Evolutionary conservation across 164 flowering plant genomes (phyloP), one percentile per base, ranked within the genome.

Genomic region (Kingdonia uniflora): DNA sequence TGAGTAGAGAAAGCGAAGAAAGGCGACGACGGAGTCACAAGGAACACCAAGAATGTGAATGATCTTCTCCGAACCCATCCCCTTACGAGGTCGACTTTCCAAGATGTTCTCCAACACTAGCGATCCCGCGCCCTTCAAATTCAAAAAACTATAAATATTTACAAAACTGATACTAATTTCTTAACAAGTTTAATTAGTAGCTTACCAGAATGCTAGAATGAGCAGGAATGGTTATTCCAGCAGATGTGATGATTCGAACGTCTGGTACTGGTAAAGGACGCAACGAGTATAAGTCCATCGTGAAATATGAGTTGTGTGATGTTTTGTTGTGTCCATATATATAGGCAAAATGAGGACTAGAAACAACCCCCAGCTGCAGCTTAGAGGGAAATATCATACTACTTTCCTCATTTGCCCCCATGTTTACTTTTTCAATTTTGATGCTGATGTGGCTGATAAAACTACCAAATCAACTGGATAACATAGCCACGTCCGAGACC

Each of bases 11-110:
- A 70, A 90, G n/a, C 75, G 75, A 14, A 89, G 59, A 51, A 90
- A 90, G 17, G 74, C 74, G 13, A 63, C 19, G 14, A 82, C 89
- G 15, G 97, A 85, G 25, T 80, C 82, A 67, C 69, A 60, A 0
- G 95, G 91, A 53, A 90, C 97, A 47, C 97, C 97, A 25, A 72
- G 78, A 47, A 90, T 82, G 35, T 74, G 73, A 50, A 87, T 65
- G 11, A 68, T 68, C 43, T 39, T 71, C 59, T 69, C 81, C 14
- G 76, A 64, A 44, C 65, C 68, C 47, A 71, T 66, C 29, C 62
- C 65, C 68, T 76, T 81, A 1, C 64, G 60, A 11, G 85, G 81
- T 62, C 72, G 70, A 19, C 8, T 23, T 1, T 79, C 81, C 21
- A 86, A 52, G 35, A 80, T 65, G 42, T 66, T 80, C 64, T 82